Conservation (phyloP, 306 rosid species). For the Dryas alaskensis region DNA sequence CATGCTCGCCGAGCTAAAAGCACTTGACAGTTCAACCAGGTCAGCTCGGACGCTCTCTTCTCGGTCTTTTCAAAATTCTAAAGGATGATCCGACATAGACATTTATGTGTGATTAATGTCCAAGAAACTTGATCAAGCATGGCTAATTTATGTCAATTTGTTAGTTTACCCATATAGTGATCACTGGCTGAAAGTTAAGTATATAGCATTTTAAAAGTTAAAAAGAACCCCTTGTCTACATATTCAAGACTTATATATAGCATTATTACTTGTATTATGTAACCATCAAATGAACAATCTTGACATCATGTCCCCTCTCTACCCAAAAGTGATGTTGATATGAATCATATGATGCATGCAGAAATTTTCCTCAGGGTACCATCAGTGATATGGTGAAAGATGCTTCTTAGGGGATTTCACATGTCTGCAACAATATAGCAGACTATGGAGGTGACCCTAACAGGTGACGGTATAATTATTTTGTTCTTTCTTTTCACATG, state of each 20-base stretch:
- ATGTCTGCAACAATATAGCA: constrained; percentile 61
- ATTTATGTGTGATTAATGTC: constrained; percentile 1
- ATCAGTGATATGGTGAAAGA: constrained; percentile 94
- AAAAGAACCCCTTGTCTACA: not conserved
- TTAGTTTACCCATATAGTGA: not conserved
- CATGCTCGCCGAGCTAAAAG: too few species aligned
- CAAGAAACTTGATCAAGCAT: not conserved
- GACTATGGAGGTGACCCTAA: constrained; percentile 84
- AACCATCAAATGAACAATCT: not conserved
- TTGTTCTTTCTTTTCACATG: constrained; percentile 19
- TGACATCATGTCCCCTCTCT: constrained; percentile 9
- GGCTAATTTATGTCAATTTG: not conserved
- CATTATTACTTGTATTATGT: not conserved
- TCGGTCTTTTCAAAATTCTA: too few species aligned
- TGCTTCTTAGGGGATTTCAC: constrained; percentile 71
- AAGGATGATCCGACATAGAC: not conserved
- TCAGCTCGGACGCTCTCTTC: too few species aligned
- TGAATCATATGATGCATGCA: constrained; percentile 38
- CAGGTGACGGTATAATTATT: constrained; percentile 48
- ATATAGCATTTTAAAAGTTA: not conserved
- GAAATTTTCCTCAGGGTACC: constrained; percentile 98
- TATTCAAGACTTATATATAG: not conserved
- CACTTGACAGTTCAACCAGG: too few species aligned
- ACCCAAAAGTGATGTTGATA: constrained; percentile 14
- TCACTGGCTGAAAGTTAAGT: not conserved